Percentiles rank a stretch among this genome's conserved stretches.
Conservation (phyloP, 148 eudicot genomes). For the Cornus controversa region DNA sequence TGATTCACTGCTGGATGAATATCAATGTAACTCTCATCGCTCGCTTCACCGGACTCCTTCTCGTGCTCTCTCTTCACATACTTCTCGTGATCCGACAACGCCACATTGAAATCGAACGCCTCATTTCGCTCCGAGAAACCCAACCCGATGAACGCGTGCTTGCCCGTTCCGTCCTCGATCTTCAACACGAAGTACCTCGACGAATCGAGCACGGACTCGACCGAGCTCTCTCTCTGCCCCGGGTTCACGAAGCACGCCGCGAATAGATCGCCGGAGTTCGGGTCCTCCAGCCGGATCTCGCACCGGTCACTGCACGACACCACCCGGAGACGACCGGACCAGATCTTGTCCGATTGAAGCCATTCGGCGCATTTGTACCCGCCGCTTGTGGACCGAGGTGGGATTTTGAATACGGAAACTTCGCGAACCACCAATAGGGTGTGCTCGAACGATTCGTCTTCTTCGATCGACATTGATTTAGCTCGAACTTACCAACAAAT, state of each 20-base stretch:
- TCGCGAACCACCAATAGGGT: conserved; percentile 95
- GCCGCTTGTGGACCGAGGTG: conserved; percentile 85
- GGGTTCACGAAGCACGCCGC: conserved; percentile 82
- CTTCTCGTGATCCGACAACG: conserved; percentile 93
- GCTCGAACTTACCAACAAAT: not conserved
- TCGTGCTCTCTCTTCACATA: conserved; percentile 73
- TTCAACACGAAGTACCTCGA: conserved; percentile 80
- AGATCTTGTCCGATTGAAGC: conserved; percentile 96
- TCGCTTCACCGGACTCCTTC: conserved; percentile 35
- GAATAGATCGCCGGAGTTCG: conserved; percentile 86
- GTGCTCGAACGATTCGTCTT: conserved; percentile 90
- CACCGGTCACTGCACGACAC: conserved; percentile 73
- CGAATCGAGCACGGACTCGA: conserved; percentile 86
- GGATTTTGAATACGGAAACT: conserved; percentile 90
- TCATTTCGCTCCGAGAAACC: conserved; percentile 90
- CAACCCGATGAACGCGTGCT: conserved; percentile 84
- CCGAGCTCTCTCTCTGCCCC: conserved; percentile 70
- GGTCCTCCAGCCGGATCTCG: conserved; percentile 95
- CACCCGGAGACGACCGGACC: conserved; percentile 93
- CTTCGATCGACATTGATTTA: conserved; percentile 43
- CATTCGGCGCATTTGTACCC: conserved; percentile 99
- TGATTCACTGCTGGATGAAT: conserved; percentile 97
- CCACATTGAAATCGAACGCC: conserved; percentile 97
- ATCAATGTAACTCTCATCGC: conserved; percentile 55
- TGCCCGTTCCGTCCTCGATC: conserved; percentile 92